These are phyloP conservation scores for Eimeria zaria DNA, from an alignment of 169 alveolate genomes.

Conservation along the genomic window DNA sequence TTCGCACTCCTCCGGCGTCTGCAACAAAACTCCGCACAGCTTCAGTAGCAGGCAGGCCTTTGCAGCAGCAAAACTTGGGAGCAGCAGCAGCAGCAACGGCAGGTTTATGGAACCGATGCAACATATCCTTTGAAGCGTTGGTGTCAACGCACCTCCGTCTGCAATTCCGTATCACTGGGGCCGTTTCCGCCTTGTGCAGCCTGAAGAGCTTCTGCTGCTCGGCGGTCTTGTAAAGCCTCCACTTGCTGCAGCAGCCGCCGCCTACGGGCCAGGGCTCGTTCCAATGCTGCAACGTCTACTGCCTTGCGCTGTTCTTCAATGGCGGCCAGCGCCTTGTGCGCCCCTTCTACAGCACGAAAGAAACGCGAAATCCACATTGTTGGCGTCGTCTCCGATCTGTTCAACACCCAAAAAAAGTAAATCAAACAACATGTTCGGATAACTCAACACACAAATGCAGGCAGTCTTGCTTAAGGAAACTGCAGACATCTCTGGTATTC, in stretches of 20 bases:
- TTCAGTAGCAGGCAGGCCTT: neutral
- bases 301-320: conserved; percentile 45
- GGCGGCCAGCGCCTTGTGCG: conserved; percentile 38
- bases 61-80: neutral
- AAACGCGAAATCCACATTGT: conserved; percentile 69
- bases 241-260: conserved; percentile 38
- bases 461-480: too few relatives aligned
- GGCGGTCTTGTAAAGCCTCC: conserved; percentile 41
- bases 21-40: neutral
- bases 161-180: neutral
- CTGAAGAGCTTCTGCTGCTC: neutral
- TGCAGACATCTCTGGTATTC: neutral
- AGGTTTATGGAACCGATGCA: neutral
- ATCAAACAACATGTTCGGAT: neutral
- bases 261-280: conserved; percentile 46
- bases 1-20: conserved; percentile 41
- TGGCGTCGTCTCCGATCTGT: conserved; percentile 39
- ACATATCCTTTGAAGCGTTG: neutral
- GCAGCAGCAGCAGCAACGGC: neutral
- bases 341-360: conserved; percentile 60
- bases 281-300: conserved; percentile 19
- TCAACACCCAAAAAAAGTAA: neutral
- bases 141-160: neutral
- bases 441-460: too few relatives aligned
- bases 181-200: neutral